Conservation (phyloP, 176 grass and related monocot species). For the Leersia perrieri region DNA sequence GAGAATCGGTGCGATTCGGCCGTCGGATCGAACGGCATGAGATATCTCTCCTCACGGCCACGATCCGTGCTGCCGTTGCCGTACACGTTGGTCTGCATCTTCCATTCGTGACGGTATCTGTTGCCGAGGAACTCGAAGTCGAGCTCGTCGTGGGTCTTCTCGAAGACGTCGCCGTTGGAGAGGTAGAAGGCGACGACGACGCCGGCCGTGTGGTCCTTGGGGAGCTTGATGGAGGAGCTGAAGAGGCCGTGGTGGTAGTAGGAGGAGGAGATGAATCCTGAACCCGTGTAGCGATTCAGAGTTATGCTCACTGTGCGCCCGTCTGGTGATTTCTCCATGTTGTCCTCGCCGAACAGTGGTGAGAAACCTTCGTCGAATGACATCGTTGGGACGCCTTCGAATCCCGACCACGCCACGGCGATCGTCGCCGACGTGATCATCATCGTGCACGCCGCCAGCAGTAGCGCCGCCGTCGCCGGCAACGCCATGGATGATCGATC, state of each 20-base stretch:
- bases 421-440: background rate
- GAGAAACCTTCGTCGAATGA: conserved; percentile 60
- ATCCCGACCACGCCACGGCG: background rate
- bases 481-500: background rate
- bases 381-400: conserved; percentile 22
- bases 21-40: conserved; percentile 75
- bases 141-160: conserved; percentile 73
- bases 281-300: conserved; percentile 57
- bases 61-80: conserved; percentile 70
- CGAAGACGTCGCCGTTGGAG: conserved; percentile 79
- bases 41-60: conserved; percentile 75
- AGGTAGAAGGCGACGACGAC: conserved; percentile 90
- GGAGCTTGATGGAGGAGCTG: conserved; percentile 70
- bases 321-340: conserved; percentile 45
- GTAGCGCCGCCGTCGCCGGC: background rate
- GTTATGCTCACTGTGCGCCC: conserved; percentile 46
- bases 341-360: conserved; percentile 65
- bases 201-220: conserved; percentile 65
- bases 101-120: conserved; percentile 59
- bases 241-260: conserved; percentile 81
- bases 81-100: conserved; percentile 87
- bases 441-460: background rate
- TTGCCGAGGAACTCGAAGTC: conserved; percentile 89
- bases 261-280: conserved; percentile 70
- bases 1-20: conserved; percentile 54